Conservation (phyloP, 176 grass and related monocot genomes). For the Triticum dicoccoides region DNA sequence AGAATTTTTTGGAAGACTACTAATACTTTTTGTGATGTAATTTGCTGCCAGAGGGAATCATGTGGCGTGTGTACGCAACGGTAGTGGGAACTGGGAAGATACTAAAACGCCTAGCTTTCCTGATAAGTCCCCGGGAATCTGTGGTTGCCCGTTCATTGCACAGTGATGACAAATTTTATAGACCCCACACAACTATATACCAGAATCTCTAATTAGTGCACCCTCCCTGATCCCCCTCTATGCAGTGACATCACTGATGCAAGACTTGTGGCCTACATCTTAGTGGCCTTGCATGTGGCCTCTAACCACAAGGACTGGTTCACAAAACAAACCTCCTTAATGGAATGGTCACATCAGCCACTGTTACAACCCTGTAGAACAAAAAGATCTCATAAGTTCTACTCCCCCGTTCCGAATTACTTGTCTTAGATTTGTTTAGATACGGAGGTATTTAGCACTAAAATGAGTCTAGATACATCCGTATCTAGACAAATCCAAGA, state of each 20-base stretch:
- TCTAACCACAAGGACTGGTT: background rate
- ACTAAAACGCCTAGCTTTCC: constrained; percentile 25
- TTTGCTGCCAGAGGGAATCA: constrained; percentile 26
- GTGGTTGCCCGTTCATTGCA: constrained; percentile 22
- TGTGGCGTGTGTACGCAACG: background rate
- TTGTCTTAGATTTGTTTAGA: too few relatives aligned
- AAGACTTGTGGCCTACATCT: constrained; percentile 9
- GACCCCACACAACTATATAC: constrained; percentile 35
- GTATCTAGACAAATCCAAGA: too few relatives aligned
- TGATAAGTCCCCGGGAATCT: constrained; percentile 28
- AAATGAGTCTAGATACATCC: too few relatives aligned
- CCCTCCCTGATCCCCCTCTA: constrained; percentile 13
- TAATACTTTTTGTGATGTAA: background rate
- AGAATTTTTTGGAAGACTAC: background rate
- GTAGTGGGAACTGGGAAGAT: constrained; percentile 9
- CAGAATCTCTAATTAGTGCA: constrained; percentile 28
- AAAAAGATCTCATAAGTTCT: background rate
- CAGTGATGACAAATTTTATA: constrained; percentile 27
- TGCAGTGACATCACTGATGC: constrained; percentile 13
- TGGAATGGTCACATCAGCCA: constrained; percentile 16
- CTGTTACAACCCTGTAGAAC: background rate
- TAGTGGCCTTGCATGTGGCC: constrained; percentile 28
- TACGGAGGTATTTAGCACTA: too few relatives aligned
- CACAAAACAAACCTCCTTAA: background rate
- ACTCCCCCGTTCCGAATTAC: too few relatives aligned